A percentile compares a stretch with the other conserved stretches of the same genome.
These are phyloP conservation scores for Wickerhamiella shivajii DNA, from an alignment of 805 yeast species.

Conservation along the genomic window DNA sequence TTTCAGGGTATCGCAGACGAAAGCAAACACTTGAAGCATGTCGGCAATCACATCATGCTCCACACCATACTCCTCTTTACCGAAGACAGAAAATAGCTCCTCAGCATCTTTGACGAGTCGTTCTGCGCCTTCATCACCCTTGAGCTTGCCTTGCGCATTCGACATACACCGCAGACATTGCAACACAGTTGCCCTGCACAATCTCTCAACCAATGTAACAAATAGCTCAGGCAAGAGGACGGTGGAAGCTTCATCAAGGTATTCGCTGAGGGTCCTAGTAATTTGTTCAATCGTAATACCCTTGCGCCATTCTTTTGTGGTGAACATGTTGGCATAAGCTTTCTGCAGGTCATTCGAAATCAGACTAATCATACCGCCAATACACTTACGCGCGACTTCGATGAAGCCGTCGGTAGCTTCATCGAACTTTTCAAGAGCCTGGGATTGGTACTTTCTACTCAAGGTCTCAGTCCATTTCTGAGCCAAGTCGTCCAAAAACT, in stretches of 20 bases:
- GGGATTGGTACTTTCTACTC: conserved; percentile 43
- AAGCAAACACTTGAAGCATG: conserved; percentile 46
- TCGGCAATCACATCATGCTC: conserved; percentile 29
- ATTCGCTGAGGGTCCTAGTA: conserved; percentile 61
- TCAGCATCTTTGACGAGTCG: conserved; percentile 49
- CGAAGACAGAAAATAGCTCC: conserved; percentile 38
- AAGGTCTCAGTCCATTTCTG: conserved; percentile 52
- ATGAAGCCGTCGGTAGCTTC: conserved; percentile 69
- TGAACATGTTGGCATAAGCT: conserved; percentile 45
- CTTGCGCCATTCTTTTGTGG: conserved; percentile 53
- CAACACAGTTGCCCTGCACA: conserved; percentile 37
- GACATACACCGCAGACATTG: conserved; percentile 35
- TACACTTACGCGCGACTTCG: conserved; percentile 51
- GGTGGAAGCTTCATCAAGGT: conserved; percentile 46
- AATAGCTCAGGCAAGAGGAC: conserved; percentile 39
- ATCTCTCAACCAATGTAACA: conserved; percentile 38
- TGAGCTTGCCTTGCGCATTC: conserved; percentile 30
- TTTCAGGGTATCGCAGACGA: conserved; percentile 41
- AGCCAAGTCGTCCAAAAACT: conserved; percentile 53
- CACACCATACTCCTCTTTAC: conserved; percentile 26
- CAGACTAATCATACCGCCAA: conserved; percentile 39
- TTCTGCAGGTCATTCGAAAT: conserved; percentile 58
- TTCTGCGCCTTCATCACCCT: conserved; percentile 28
- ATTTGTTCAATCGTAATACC: conserved; percentile 44
- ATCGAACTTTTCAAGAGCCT: conserved; percentile 43